These are phyloP conservation scores for Aegle marmelos DNA, from an alignment of 345 rosid species.

Conservation along the genomic window DNA sequence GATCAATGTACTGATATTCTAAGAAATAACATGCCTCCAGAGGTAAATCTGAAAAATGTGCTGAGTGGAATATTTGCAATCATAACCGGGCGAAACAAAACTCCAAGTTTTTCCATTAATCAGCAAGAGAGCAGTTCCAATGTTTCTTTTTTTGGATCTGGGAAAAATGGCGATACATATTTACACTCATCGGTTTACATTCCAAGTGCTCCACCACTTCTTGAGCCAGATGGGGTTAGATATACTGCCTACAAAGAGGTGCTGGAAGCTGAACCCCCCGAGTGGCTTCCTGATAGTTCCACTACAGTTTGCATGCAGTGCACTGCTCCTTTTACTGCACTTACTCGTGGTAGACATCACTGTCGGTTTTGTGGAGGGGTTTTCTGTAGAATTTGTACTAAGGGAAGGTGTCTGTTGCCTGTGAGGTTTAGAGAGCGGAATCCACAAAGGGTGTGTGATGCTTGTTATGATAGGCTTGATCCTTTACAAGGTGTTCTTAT, in stretches of 20 bases:
- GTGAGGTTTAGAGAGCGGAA: slow-evolving; percentile 76
- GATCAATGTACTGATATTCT: slow-evolving; percentile 23
- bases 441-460: slow-evolving; percentile 94
- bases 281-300: slow-evolving; percentile 95
- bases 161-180: slow-evolving; percentile 68
- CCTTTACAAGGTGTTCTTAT: slow-evolving; percentile 83
- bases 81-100: slow-evolving; percentile 66
- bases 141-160: slow-evolving; percentile 73
- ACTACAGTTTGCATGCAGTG: slow-evolving; percentile 79
- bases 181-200: slow-evolving; percentile 87
- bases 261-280: slow-evolving; percentile 86
- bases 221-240: slow-evolving; percentile 54
- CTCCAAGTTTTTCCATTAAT: slow-evolving; percentile 15
- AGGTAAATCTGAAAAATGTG: slow-evolving; percentile 85
- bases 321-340: slow-evolving; percentile 65
- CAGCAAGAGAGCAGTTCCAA: slow-evolving; percentile 52
- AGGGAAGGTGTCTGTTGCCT: slow-evolving; percentile 85
- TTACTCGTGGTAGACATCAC: slow-evolving; percentile 94
- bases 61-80: slow-evolving; percentile 73
- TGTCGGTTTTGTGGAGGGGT: slow-evolving; percentile 96
- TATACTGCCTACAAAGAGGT: slow-evolving; percentile 64
- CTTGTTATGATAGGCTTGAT: slow-evolving; percentile 93
- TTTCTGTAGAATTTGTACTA: slow-evolving; percentile 77
- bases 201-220: slow-evolving; percentile 95
- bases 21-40: slow-evolving; percentile 35